A percentile compares a stretch with the other conserved stretches of the same genome.
These are phyloP conservation scores for Daedaleopsis sinensis DNA, from an alignment of 768 basidiomycete species.

Conservation along the genomic window DNA sequence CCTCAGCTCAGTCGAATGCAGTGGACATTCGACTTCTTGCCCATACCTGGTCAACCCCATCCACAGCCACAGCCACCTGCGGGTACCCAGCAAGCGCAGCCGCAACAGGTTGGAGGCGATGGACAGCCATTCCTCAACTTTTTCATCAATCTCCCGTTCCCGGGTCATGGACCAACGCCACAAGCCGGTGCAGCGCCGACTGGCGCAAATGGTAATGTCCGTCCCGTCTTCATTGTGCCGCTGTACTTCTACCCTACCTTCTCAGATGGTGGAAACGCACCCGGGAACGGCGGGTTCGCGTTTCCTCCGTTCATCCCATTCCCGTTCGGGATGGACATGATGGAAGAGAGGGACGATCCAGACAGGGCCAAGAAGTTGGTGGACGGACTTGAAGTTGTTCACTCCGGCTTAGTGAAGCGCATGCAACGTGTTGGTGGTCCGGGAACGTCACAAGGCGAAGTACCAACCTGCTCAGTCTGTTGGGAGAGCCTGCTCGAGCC, in stretches of 20 bases:
- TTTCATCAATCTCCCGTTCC: slow-evolving; percentile 37
- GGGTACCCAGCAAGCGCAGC: neutral
- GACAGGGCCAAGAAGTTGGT: slow-evolving; percentile 67
- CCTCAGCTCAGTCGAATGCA: slow-evolving; percentile 6
- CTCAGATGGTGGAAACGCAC: slow-evolving; percentile 13
- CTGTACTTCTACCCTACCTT: slow-evolving; percentile 8
- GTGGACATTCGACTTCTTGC: slow-evolving; percentile 23
- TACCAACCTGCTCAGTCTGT: slow-evolving; percentile 69
- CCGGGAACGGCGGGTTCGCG: slow-evolving; percentile 23
- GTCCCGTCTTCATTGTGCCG: neutral
- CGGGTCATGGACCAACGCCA: slow-evolving; percentile 6
- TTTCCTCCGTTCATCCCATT: slow-evolving; percentile 29
- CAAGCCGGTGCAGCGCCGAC: slow-evolving; percentile 23
- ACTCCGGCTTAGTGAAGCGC: slow-evolving; percentile 64
- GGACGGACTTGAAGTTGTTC: slow-evolving; percentile 66
- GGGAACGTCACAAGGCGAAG: slow-evolving; percentile 27
- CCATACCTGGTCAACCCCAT: neutral
- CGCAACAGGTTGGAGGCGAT: neutral
- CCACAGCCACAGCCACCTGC: neutral
- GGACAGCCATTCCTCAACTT: slow-evolving; percentile 25
- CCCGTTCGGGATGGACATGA: slow-evolving; percentile 25
- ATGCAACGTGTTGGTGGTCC: slow-evolving; percentile 54
- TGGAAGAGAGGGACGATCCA: slow-evolving; percentile 57
- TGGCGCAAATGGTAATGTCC: slow-evolving; percentile 15
- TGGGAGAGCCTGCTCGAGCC: slow-evolving; percentile 67